Evolutionary conservation across 306 rosid genomes (phyloP).

Genomic region (Boehmeria nivea): DNA sequence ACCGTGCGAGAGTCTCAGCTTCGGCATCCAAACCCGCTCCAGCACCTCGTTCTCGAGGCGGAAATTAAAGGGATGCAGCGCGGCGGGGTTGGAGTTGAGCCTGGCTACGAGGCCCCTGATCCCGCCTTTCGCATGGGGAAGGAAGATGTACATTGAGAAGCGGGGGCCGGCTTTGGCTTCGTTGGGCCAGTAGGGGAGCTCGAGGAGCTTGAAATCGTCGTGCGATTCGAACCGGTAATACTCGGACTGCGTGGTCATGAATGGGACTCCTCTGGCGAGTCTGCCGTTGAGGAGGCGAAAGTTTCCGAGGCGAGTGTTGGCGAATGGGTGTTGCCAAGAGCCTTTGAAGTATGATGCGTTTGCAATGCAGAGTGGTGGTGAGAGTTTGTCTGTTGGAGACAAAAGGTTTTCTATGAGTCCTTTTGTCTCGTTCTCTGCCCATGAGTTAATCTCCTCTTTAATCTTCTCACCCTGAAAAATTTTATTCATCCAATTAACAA

Average conservation of each 20-base stretch:
- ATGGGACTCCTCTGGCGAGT: slow-evolving; percentile 11
- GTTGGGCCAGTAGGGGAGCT: slow-evolving; percentile 4
- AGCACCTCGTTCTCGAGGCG: neutral
- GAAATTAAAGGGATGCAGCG: neutral
- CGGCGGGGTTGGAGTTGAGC: neutral
- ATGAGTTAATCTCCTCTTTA: neutral
- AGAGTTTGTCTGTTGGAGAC: neutral
- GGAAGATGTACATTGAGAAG: slow-evolving; percentile 20
- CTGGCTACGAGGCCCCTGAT: neutral
- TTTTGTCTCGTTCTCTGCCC: slow-evolving; percentile 8
- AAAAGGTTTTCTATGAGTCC: slow-evolving; percentile 8
- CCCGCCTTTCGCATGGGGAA: slow-evolving; percentile 18
- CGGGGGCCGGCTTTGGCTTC: neutral
- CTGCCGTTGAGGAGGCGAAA: slow-evolving; percentile 21
- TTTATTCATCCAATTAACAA: too few species aligned
- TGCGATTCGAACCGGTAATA: neutral
- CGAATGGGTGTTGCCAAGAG: slow-evolving; percentile 12
- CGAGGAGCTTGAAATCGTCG: slow-evolving; percentile 12
- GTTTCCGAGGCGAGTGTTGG: neutral
- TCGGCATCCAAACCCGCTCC: slow-evolving; percentile 2
- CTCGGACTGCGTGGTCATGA: neutral
- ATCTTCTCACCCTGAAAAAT: slow-evolving; percentile 6
- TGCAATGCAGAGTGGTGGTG: slow-evolving; percentile 11
- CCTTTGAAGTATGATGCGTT: slow-evolving; percentile 36
- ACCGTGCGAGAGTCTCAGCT: slow-evolving; percentile 10